Percentiles rank a stretch among this genome's conserved stretches.
Evolutionary conservation across 139 green algal species (phyloP).

Genomic region (Spirogloea muscicola): DNA sequence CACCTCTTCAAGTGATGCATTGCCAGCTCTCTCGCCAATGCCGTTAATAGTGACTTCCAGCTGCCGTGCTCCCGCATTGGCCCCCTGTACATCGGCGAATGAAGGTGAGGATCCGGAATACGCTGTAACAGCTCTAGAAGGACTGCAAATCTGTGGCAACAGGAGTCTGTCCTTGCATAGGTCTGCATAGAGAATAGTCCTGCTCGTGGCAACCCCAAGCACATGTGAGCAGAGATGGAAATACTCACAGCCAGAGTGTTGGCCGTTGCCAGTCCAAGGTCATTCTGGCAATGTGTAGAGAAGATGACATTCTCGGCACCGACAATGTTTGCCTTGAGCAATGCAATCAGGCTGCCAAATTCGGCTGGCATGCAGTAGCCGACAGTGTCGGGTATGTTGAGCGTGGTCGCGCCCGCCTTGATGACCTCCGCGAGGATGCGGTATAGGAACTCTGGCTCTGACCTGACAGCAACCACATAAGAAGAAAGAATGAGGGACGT

Average conservation of each 20-base stretch:
- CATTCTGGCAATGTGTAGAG: conserved; percentile 98
- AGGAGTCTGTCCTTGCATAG: too few species aligned
- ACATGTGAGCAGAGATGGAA: too few species aligned
- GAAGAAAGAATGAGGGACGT: too few species aligned
- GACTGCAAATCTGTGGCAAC: too few species aligned
- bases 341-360: conserved; percentile 84
- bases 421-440: conserved; percentile 79
- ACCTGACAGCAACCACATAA: too few species aligned
- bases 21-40: conserved; percentile 96
- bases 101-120: too few species aligned
- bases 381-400: conserved; percentile 98
- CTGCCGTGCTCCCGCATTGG: conserved; percentile 57
- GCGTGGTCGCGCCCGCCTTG: conserved; percentile 91
- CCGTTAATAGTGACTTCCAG: conserved; percentile 99
- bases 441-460: conserved; percentile 90
- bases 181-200: too few species aligned
- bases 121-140: too few species aligned
- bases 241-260: conserved; percentile 82
- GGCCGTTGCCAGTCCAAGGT: conserved; percentile 92
- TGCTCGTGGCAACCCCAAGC: too few species aligned
- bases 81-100: too few species aligned
- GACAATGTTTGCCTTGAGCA: conserved; percentile 80
- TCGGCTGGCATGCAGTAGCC: conserved; percentile 93
- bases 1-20: conserved; percentile 90
- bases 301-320: conserved; percentile 82